A percentile compares a stretch with the other conserved stretches of the same genome.
These are phyloP conservation scores for thale cress (Arabidopsis thaliana) DNA, from an alignment of 345 rosid genomes.

Conservation along the genomic window DNA sequence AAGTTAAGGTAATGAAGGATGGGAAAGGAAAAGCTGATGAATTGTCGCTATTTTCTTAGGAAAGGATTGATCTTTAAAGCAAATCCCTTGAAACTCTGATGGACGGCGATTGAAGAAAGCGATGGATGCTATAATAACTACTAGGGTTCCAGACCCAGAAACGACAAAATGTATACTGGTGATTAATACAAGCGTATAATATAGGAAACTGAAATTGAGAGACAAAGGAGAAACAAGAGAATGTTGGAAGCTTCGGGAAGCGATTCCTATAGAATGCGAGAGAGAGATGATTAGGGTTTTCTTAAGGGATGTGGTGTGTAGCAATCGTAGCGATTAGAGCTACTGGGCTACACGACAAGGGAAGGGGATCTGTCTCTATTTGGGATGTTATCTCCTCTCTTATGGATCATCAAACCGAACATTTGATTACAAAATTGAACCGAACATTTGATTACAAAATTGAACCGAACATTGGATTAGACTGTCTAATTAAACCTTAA, in stretches of 20 bases:
- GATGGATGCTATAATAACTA: constrained; percentile 7
- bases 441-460: background rate
- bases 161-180: background rate
- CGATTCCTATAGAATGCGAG: constrained; percentile 4
- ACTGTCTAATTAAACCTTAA: background rate
- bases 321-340: constrained; percentile 28
- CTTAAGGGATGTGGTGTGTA: constrained; percentile 24
- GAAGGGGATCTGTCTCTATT: background rate
- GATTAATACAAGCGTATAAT: background rate
- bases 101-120: constrained; percentile 35
- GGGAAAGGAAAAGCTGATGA: background rate
- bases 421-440: background rate
- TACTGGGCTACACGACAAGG: constrained; percentile 29
- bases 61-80: constrained; percentile 6
- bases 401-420: background rate
- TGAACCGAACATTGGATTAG: background rate
- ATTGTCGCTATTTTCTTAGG: background rate
- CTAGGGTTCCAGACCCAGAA: constrained; percentile 23
- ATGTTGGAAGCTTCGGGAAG: constrained; percentile 5
- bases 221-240: background rate
- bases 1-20: background rate
- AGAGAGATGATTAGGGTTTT: constrained; percentile 19
- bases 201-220: constrained; percentile 1
- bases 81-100: constrained; percentile 4
- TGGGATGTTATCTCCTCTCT: background rate